Base-by-base conservation (phyloP, 805 yeast species). In the Saccharomyces mikatae region DNA sequence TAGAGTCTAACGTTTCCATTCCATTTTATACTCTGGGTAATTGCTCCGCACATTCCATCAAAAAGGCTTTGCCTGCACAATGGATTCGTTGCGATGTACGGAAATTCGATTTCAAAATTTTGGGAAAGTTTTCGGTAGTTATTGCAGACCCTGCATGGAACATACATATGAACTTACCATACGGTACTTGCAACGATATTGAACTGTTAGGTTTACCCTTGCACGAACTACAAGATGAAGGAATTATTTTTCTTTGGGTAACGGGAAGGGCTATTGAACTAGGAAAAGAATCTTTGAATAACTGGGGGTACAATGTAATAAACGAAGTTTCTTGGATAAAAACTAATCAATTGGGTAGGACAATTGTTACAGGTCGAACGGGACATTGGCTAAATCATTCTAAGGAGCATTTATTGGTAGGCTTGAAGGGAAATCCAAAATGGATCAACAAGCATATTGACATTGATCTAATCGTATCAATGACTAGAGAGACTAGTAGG, bases 381-480 rank as follows among this genome's bases (percentile, higher is more conserved):
- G 98, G 98, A 0, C 98, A 91, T 68, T 91, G 98, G 98, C 75
- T 91, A 52, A 91, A 91, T 66, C 98, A 91, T 70, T 87, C 96
- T 0, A 91, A 91, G 62, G 98, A 91, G 68, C 97, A 91, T 67
- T 73, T 89, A 47, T 70, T 91, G 4, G 87, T 92, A 8, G 98
- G 97, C 31, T 64, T 86, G 27, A 91, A 91, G 63, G 97, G 97
- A 0, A 66, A 80, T 46, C 90, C 95, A 0, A 63, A 69, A 36
- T 89, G 96, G 96, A 62, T 89, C 28, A 80, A 79, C 54, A 72
- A 76, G 52, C 76, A 80, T 30, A 68, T 87, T 17, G 97, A 91
- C 66, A 74, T 84, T 2, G 96, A 91, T 64, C 71, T 86, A 6
- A 76, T 91, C 47, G 92, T 89, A 1, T 84, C 96, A 8, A 77